Evolutionary conservation across 768 basidiomycete species (phyloP).

Genomic region (Amanita polypyramis): DNA sequence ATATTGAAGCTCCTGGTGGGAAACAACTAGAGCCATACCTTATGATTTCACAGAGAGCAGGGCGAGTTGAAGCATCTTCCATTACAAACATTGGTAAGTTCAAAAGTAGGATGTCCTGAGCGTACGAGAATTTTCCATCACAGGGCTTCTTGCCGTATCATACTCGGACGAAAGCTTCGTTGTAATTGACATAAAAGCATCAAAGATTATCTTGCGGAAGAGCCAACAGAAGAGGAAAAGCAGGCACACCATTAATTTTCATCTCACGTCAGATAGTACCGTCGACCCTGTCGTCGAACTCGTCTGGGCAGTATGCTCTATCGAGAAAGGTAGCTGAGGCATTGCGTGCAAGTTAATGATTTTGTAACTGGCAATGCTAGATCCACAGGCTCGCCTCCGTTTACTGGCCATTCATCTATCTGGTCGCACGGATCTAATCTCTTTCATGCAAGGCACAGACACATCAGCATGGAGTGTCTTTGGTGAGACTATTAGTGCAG

Average conservation of each 20-base stretch:
- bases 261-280: conserved; percentile 22
- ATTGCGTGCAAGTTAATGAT: neutral
- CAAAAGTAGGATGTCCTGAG: neutral
- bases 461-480: conserved; percentile 26
- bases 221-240: conserved; percentile 29
- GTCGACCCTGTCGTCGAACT: conserved; percentile 40
- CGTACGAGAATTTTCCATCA: conserved; percentile 1
- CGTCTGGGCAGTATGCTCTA: conserved; percentile 54
- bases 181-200: conserved; percentile 68
- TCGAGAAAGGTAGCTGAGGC: conserved; percentile 36
- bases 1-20: conserved; percentile 28
- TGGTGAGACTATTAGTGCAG: conserved; percentile 23
- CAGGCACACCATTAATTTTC: conserved; percentile 22
- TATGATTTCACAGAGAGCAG: conserved; percentile 35
- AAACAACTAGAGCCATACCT: conserved; percentile 52
- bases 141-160: conserved; percentile 72
- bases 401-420: conserved; percentile 51
- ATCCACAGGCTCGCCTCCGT: conserved; percentile 38
- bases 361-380: conserved; percentile 16
- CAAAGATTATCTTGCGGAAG: conserved; percentile 50
- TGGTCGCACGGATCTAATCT: conserved; percentile 52
- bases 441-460: conserved; percentile 26
- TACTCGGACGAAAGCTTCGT: conserved; percentile 49
- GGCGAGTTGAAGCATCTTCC: conserved; percentile 43
- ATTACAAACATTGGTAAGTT: conserved; percentile 64